Base-by-base conservation (phyloP, 2,329 filamentous ascomycete genomes). In the Zarea fungicola region DNA sequence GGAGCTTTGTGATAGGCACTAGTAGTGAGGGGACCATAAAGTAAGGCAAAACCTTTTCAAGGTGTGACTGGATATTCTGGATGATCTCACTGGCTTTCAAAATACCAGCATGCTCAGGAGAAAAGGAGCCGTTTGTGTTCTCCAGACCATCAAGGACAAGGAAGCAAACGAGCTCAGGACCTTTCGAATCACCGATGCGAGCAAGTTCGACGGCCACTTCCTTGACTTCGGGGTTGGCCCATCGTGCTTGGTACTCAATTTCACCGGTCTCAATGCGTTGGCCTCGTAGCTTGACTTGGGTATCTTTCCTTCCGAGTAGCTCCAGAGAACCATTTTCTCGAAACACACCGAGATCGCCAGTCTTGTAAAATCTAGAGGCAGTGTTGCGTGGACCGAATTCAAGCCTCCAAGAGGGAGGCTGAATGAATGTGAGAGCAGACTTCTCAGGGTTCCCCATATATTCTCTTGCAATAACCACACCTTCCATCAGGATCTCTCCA, bases 401-500 rank as follows among this genome's bases (percentile, higher is more conserved):
- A 7, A 11, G 19, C n/a, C 36, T 32, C 50, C 50, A 52, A 1
- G 43, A 10, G 2, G 48, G 51, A 3, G 42, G 21, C 5, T 29
- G 2, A 21, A 19, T 41, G 3, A 51, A 7, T 5, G 44, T 14
- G 4, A 32, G 22, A 13, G 35, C 16, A 2, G 52, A 49, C 22
- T 48, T 48, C 11, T 26, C 32, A 13, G 32, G 42, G 25, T 54
- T 42, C 16, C 28, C 42, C 10, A 54, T n/a, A 16, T 54, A 54
- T 32, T 54, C 52, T 21, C 51, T 43, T 11, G 39, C 35, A 31
- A 48, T 41, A 6, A 26, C 29, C 8, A 35, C 21, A 5, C 52
- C 52, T 29, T 54, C 42, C 18, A 54, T 54, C 2, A 52, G 34
- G 18, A 54, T 23, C 31, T 54, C 52, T 14, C 52, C 52, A 1